Evolutionary conservation across 345 rosid species (phyloP).

Genomic region (Acer saccharum): DNA sequence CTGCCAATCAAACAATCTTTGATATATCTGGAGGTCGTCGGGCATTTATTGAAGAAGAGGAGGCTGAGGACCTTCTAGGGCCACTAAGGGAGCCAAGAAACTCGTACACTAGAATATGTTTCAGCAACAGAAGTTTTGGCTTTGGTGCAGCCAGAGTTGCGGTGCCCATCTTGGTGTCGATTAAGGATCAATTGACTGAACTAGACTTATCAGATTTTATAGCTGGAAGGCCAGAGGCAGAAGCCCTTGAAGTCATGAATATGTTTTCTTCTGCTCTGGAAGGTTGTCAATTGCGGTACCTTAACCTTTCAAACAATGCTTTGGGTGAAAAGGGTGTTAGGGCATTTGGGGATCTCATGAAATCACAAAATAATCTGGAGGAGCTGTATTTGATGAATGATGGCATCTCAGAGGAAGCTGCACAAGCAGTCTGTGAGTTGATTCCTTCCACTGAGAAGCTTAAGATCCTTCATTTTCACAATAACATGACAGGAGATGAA

Average conservation of each 20-base stretch:
- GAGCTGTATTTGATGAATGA: slow-evolving; percentile 87
- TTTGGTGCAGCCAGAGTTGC: slow-evolving; percentile 77
- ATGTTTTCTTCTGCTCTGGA: slow-evolving; percentile 77
- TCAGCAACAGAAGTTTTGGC: slow-evolving; percentile 90
- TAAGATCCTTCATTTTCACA: slow-evolving; percentile 80
- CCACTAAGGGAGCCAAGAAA: slow-evolving; percentile 60
- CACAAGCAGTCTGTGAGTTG: slow-evolving; percentile 73
- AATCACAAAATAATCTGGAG: slow-evolving; percentile 69
- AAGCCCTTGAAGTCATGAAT: slow-evolving; percentile 83
- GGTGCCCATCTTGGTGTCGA: slow-evolving; percentile 52
- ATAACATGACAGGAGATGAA: slow-evolving; percentile 92
- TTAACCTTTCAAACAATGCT: slow-evolving; percentile 94
- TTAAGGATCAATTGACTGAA: slow-evolving; percentile 75
- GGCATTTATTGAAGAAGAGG: slow-evolving; percentile 75
- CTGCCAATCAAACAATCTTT: slow-evolving; percentile 43
- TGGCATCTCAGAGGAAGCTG: slow-evolving; percentile 94
- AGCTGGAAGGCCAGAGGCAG: slow-evolving; percentile 84
- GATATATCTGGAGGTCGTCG: slow-evolving; percentile 78
- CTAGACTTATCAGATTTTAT: slow-evolving; percentile 86
- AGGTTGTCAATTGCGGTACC: slow-evolving; percentile 58
- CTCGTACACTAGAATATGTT: slow-evolving; percentile 61
- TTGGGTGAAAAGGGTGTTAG: slow-evolving; percentile 90
- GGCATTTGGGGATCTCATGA: slow-evolving; percentile 72
- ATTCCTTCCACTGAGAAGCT: slow-evolving; percentile 77
- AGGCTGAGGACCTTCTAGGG: slow-evolving; percentile 65